A percentile compares a stretch with the other conserved stretches of the same genome.
Conservation (phyloP, 208 protist species). For the Spironucleus salmonicida region DNA sequence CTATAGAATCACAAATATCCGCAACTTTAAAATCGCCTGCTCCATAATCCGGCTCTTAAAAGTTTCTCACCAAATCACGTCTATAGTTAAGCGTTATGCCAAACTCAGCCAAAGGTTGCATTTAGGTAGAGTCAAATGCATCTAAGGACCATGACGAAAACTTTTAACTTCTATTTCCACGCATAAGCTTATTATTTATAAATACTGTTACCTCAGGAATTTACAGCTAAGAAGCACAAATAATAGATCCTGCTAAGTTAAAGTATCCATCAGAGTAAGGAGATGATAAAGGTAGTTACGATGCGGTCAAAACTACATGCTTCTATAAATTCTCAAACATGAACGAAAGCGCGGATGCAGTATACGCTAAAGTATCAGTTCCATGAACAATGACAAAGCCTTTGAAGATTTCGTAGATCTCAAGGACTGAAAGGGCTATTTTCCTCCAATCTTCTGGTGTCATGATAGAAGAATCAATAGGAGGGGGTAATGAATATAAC, state of each 20-base stretch:
- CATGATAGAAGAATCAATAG: constrained; percentile 67
- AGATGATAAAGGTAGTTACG: constrained; percentile 66
- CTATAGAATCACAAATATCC: too few relatives aligned
- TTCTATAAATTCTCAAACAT: constrained; percentile 79
- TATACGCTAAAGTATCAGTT: constrained; percentile 90
- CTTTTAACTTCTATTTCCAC: constrained; percentile 71
- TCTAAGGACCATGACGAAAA: constrained; percentile 55
- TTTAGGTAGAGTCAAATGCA: constrained; percentile 67
- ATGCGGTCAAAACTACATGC: constrained; percentile 80
- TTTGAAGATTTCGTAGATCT: constrained; percentile 68
- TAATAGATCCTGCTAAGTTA: constrained; percentile 43
- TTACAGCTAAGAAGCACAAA: constrained; percentile 15
- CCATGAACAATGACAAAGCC: constrained; percentile 82
- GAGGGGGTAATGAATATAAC: constrained; percentile 57
- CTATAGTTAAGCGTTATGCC: constrained; percentile 55
- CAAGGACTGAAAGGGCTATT: constrained; percentile 55
- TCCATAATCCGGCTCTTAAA: too few relatives aligned
- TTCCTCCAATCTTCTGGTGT: constrained; percentile 54
- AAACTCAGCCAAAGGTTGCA: constrained; percentile 61
- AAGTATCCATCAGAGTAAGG: constrained; percentile 62
- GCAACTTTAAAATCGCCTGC: too few relatives aligned
- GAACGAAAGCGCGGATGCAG: constrained; percentile 75
- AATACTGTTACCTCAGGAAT: constrained; percentile 66
- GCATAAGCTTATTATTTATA: constrained; percentile 68
- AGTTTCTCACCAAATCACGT: constrained; percentile 7